Evolutionary conservation across 2,329 filamentous ascomycete genomes (phyloP), one percentile per base, ranked within the genome.

Genomic region (Mycosphaerella arachidis): DNA sequence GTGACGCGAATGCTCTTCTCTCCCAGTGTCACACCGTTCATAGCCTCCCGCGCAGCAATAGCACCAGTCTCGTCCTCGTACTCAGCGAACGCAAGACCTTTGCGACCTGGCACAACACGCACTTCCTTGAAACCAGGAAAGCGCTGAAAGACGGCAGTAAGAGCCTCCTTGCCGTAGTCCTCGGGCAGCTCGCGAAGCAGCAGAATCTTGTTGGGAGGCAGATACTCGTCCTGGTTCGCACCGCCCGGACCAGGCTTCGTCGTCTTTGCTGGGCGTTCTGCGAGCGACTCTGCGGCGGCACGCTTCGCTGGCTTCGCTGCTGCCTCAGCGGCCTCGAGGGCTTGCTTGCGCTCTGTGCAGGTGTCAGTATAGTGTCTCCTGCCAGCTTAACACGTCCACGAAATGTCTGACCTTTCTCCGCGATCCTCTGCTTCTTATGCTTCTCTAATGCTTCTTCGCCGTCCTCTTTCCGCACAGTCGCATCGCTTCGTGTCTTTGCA

Each of bases 41-140:
- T 96, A 65, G 88, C 91, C 81, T 97, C 93, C 82, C 96, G 97
- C 18, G 94, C 94, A 57, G 86, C 88, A 70, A 96, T 96, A 30
- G 94, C 92, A 46, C 91, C 92, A 52, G 87, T 83, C 78, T 97
- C 92, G 66, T 85, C 87, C 70, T 96, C 91, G 78, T 97, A 99
- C 76, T 99, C 94, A 61, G 97, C 91, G 75, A 99, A 99, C 0
- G 92, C 94, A 74, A 99, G 92, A 3, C 91, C 91, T 65, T 86
- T 88, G 55, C 93, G 82, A 31, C 91, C 90, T 6, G 93, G 92
- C 50, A 97, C 93, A 73, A 91, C 77, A 70, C 94, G 86, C 50
- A 97, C 90, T 79, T 99, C 94, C 73, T 88, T 89, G 81, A 99
- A 97, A 29, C 93, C 93, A 64, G 96, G 90, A 78, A 95, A 99